These are phyloP conservation scores for Colletotrichum sp. DNA, from an alignment of 2,329 filamentous ascomycete genomes.

Conservation along the genomic window DNA sequence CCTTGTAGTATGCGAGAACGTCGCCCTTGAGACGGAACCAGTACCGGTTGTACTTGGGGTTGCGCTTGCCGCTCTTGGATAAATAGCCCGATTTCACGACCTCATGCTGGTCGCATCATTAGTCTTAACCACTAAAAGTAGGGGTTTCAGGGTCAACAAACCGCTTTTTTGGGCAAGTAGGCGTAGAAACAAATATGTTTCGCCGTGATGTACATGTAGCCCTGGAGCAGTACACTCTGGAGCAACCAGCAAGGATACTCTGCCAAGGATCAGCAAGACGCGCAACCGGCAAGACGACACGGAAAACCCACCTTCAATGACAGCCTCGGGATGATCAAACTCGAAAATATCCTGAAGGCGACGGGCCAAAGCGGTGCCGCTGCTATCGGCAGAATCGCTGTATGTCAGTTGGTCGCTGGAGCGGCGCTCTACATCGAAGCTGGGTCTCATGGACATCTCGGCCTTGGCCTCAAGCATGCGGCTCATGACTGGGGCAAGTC, in stretches of 20 bases:
- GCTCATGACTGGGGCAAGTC: constrained; percentile 75
- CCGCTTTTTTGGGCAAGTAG: constrained; percentile 91
- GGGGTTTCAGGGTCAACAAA: constrained; percentile 43
- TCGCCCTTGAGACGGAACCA: constrained; percentile 95
- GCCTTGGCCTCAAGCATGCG: constrained; percentile 77
- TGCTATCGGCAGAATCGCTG: constrained; percentile 36
- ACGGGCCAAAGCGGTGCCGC: constrained; percentile 67
- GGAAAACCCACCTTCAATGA: constrained; percentile 71
- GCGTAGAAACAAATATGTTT: constrained; percentile 97
- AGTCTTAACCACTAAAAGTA: neutral
- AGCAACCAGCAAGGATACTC: constrained; percentile 95
- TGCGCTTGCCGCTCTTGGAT: constrained; percentile 85
- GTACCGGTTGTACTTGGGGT: constrained; percentile 85
- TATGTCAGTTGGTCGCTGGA: constrained; percentile 42
- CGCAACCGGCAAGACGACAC: neutral
- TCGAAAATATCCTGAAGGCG: constrained; percentile 85
- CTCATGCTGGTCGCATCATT: constrained; percentile 56
- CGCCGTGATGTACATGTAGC: constrained; percentile 93
- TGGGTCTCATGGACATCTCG: constrained; percentile 64
- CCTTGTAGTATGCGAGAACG: constrained; percentile 86
- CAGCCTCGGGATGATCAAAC: constrained; percentile 81
- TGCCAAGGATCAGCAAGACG: constrained; percentile 32
- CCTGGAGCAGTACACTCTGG: constrained; percentile 89
- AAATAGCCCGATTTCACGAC: constrained; percentile 88
- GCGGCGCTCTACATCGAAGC: constrained; percentile 57